These are phyloP conservation scores for Leccinellum rugosiceps DNA, from an alignment of 768 basidiomycete genomes.

Conservation along the genomic window DNA sequence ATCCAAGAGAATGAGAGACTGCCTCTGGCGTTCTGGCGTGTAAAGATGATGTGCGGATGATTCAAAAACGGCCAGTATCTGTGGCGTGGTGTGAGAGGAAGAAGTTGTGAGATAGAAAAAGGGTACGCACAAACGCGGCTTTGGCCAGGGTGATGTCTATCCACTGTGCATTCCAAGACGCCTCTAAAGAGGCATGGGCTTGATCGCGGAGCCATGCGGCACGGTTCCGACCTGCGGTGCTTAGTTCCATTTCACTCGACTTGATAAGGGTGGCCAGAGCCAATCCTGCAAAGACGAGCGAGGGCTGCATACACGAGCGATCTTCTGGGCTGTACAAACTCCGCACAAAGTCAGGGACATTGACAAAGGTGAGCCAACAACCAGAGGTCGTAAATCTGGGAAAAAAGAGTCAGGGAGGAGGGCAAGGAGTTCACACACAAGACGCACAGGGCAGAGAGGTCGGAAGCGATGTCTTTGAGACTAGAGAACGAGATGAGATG, in stretches of 20 bases:
- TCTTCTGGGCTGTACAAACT: conserved; percentile 50
- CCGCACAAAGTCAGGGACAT: conserved; percentile 51
- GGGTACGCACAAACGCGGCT: conserved; percentile 58
- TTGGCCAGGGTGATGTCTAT: conserved; percentile 66
- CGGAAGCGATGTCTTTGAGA: conserved; percentile 45
- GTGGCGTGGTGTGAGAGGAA: conserved; percentile 12
- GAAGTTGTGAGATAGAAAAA: background rate
- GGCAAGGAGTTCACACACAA: background rate
- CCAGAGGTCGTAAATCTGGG: conserved; percentile 59
- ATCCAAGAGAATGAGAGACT: conserved; percentile 59
- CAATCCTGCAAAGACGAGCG: conserved; percentile 63
- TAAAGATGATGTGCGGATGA: conserved; percentile 69
- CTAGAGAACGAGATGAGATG: conserved; percentile 29
- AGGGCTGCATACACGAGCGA: conserved; percentile 60
- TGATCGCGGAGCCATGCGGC: conserved; percentile 55
- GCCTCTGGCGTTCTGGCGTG: conserved; percentile 49
- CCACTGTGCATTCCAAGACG: conserved; percentile 48
- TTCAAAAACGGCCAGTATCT: conserved; percentile 80
- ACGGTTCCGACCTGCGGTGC: conserved; percentile 50
- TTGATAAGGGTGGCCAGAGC: conserved; percentile 71
- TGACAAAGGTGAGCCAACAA: conserved; percentile 69
- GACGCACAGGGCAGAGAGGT: conserved; percentile 52
- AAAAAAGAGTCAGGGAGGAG: conserved; percentile 7
- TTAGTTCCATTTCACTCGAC: conserved; percentile 64
- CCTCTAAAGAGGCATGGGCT: conserved; percentile 53